Evolutionary conservation across 2,329 filamentous ascomycete genomes (phyloP).

Genomic region (Ascochyta koolunga): DNA sequence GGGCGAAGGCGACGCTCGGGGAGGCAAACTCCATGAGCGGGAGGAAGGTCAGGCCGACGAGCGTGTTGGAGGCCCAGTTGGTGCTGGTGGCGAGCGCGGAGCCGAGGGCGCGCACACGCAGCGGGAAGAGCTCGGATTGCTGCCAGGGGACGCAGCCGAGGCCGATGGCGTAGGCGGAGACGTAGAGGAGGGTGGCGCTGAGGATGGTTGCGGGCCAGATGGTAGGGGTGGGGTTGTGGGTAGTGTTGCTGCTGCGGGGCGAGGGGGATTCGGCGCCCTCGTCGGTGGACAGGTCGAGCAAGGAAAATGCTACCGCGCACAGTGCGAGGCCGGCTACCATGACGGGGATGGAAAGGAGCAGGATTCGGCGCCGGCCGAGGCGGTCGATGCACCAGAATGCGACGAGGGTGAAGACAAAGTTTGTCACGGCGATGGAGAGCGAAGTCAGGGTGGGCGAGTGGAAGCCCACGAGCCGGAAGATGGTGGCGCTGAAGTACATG

Average conservation of each 20-base stretch:
- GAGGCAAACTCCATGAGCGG: conserved; percentile 81
- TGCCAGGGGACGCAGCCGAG: conserved; percentile 96
- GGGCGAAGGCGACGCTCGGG: conserved; percentile 76
- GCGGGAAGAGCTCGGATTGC: conserved; percentile 87
- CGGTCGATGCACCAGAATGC: conserved; percentile 54
- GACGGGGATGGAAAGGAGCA: conserved; percentile 82
- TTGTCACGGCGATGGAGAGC: conserved; percentile 53
- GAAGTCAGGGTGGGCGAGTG: conserved; percentile 52
- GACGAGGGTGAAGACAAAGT: conserved; percentile 55
- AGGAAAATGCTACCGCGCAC: conserved; percentile 75
- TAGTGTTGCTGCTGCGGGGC: too few relatives aligned
- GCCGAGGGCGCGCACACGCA: conserved; percentile 74
- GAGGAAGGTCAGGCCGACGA: conserved; percentile 85
- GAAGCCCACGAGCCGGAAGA: conserved; percentile 56
- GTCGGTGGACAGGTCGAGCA: conserved; percentile 66
- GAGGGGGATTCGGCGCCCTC: too few relatives aligned
- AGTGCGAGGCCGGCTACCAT: conserved; percentile 77
- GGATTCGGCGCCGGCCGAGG: conserved; percentile 60
- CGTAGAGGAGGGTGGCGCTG: conserved; percentile 78
- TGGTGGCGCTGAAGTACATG: conserved; percentile 57
- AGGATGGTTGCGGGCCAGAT: conserved; percentile 63
- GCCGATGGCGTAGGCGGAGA: conserved; percentile 83
- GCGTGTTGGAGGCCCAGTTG: conserved; percentile 87
- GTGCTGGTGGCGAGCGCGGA: conserved; percentile 78
- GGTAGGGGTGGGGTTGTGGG: conserved; percentile 8